Base-by-base conservation (phyloP, 2,329 filamentous ascomycete species). In the Didymella exigua region DNA sequence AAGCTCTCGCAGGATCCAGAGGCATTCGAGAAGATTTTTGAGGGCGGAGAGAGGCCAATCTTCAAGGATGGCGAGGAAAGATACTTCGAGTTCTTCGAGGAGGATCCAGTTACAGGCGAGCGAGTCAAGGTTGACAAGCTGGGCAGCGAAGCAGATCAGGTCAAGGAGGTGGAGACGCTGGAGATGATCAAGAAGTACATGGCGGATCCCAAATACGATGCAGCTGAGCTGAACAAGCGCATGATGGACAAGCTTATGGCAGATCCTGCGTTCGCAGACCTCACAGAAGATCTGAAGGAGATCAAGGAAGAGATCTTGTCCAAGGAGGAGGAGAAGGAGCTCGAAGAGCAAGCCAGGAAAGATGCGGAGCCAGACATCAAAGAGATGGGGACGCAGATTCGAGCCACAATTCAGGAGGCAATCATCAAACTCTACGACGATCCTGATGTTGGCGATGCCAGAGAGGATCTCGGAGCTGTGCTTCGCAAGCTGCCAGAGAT, bases 401-500 rank as follows among this genome's bases (percentile, higher is more conserved):
- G 59, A 1, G 63, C 59, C 44, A 61, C 53, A 4, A 62, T 64
- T 13, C 59, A 68, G 24, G 58, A 68, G 18, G 53, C 54, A 4
- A 29, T 73, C 5, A 63, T 68, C 26, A 58, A 68, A 18, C 37
- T 73, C 27, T 58, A 72, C 24, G 51, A 72, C 7, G 69, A 74
- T 27, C 69, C 72, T 5, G 65, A 68, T 3, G 53, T 71, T 3
- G 63, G 48, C 10, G 58, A 66, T 18, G 63, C 60, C 4, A 62
- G 49, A 31, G 54, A 54, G 5, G 67, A 69, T 14, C 44, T 74
- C 8, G 57, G 56, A 29, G 62, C 65, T 13, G 59, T 71, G 19
- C 62, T 68, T 42, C 62, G 60, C 11, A 64, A 56, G 31, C 49
- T 73, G 24, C 59, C 65, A 1, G 61, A 69, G 18, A 29, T 58